Evolutionary conservation across 2,329 filamentous ascomycete species (phyloP).

Genomic region (Lasiodiplodia theobromae): DNA sequence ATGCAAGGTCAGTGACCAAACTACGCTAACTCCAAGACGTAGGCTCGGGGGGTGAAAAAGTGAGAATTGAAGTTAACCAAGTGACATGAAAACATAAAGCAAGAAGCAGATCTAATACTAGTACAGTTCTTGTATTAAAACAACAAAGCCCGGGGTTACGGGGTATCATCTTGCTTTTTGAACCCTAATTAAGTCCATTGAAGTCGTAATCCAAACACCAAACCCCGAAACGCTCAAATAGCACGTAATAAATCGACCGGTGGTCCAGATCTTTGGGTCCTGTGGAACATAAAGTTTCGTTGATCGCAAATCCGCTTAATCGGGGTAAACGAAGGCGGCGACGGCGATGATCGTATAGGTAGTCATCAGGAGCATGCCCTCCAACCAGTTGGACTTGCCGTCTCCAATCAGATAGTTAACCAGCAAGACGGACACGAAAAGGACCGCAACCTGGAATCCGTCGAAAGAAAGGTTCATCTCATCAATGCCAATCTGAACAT

Average conservation of each 20-base stretch:
- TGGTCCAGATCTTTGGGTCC: neutral
- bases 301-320: constrained; percentile 29
- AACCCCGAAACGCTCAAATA: constrained; percentile 17
- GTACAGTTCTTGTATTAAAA: constrained; percentile 21
- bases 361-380: constrained; percentile 66
- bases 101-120: constrained; percentile 9
- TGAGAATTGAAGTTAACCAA: neutral
- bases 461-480: constrained; percentile 83
- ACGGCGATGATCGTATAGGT: constrained; percentile 69
- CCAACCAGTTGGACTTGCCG: constrained; percentile 65
- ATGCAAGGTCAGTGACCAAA: neutral
- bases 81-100: constrained; percentile 1
- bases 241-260: neutral
- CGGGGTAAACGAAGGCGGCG: constrained; percentile 61
- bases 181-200: neutral
- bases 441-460: constrained; percentile 76
- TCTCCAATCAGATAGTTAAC: constrained; percentile 70
- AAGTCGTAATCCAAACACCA: constrained; percentile 25
- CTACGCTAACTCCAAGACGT: neutral
- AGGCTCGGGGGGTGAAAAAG: neutral
- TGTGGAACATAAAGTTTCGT: constrained; percentile 1
- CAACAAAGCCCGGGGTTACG: neutral
- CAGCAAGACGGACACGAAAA: constrained; percentile 63
- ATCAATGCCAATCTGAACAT: constrained; percentile 56
- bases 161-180: constrained; percentile 20